Base-by-base conservation (phyloP, 2,329 filamentous ascomycete genomes). In the Neopestalotiopsis rosae region DNA sequence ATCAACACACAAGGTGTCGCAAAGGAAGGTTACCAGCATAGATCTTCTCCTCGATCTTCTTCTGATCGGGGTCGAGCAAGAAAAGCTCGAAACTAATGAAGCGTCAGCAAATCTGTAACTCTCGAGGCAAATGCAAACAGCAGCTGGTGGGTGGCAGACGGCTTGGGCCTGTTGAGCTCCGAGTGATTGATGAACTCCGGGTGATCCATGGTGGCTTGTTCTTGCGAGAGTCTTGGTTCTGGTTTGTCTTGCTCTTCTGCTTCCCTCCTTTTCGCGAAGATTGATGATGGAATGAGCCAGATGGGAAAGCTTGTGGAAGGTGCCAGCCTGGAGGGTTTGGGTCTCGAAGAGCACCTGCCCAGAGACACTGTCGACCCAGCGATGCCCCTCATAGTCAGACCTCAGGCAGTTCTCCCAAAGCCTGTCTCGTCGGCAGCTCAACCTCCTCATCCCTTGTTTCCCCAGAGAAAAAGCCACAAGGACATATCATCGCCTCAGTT, bases 21-120 rank as follows among this genome's bases (percentile, higher is more conserved):
- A 62, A 66, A 56, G 64, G n/a, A 28, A 45, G 83, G 92, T 81
- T 86, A 97, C 95, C 94, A 68, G 95, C 96, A 79, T 97, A 96
- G 6, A 94, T 87, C 78, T 93, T 92, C 82, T 94, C 91, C 70
- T 94, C 92, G 69, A 97, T 94, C 84, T 98, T 98, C 86, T 95
- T 96, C 87, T 99, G 94, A 71, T 92, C 94, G 63, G 94, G 77
- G 63, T 76, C 89, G 70, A 98, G 92, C 72, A 98, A 84, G 84
- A 98, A 98, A 63, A 97, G 89, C 86, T 98, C 96, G 84, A 97
- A 97, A 78, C 96, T 98, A 69, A 13, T 49, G 6, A 3, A 34
- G 65, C 67, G 67, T 74, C 69, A 74, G 77, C 67, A 75, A 72
- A n/a, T 6, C 62, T 17, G n/a, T n/a, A 17, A 24, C 28, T 38